Percentiles rank a stretch among this genome's conserved stretches.
Conservation (phyloP, 1,284 basidiomycete species). For the Irpex rosettiformis region DNA sequence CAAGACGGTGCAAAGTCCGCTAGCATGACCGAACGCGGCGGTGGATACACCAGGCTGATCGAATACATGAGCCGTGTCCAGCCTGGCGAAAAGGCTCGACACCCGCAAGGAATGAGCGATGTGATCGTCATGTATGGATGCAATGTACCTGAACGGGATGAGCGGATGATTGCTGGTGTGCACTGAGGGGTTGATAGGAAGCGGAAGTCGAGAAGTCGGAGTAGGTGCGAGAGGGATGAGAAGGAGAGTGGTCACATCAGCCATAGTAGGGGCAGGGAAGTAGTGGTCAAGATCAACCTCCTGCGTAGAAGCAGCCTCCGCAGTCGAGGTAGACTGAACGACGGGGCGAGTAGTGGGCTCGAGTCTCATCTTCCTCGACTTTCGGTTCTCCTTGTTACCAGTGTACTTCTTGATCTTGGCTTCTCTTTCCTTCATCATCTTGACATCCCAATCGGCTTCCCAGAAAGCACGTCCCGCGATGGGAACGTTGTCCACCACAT, state of each 20-base stretch:
- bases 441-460: slow-evolving; percentile 66
- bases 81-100: slow-evolving; percentile 59
- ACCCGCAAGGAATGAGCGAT: slow-evolving; percentile 60
- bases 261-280: slow-evolving; percentile 41
- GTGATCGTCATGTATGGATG: slow-evolving; percentile 48
- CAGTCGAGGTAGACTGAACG: not conserved
- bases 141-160: slow-evolving; percentile 53
- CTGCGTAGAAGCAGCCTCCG: slow-evolving; percentile 6
- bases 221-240: slow-evolving; percentile 73
- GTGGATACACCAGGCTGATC: slow-evolving; percentile 48
- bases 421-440: slow-evolving; percentile 42
- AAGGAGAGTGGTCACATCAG: slow-evolving; percentile 59
- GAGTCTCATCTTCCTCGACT: slow-evolving; percentile 24
- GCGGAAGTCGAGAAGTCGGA: slow-evolving; percentile 58
- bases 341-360: slow-evolving; percentile 13
- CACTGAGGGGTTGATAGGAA: slow-evolving; percentile 34
- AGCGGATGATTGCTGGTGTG: slow-evolving; percentile 35
- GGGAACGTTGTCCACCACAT: slow-evolving; percentile 72
- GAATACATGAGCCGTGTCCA: slow-evolving; percentile 68
- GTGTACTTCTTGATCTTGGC: slow-evolving; percentile 30
- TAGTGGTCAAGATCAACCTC: slow-evolving; percentile 55
- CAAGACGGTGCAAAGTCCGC: slow-evolving; percentile 52
- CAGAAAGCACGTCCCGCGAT: slow-evolving; percentile 63
- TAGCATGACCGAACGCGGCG: slow-evolving; percentile 50
- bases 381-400: slow-evolving; percentile 24